A percentile compares a stretch with the other conserved stretches of the same genome.
phyloP scores from a whole-genome alignment of 2,329 filamentous ascomycete species.

The Fusarium redolens region DNA sequence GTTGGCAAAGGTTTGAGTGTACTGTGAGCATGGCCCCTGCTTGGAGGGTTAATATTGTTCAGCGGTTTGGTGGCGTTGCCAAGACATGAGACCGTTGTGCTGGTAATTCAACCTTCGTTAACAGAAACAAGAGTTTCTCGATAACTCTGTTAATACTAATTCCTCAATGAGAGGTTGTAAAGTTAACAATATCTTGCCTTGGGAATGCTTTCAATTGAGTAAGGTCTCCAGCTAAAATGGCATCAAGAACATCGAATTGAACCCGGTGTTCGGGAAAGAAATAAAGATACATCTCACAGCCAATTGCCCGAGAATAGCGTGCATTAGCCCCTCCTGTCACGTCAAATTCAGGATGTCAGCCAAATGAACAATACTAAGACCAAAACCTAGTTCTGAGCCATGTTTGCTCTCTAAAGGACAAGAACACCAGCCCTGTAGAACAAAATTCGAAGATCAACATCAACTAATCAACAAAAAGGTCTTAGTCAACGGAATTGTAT shows the following conservation, averaged over 20 bases:
- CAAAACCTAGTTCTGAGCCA: background rate
- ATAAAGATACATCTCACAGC: background rate
- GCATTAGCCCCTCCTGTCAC: background rate
- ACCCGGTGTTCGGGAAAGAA: background rate
- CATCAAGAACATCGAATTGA: background rate
- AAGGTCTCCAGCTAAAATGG: background rate
- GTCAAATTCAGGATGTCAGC: background rate
- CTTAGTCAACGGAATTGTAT: background rate
- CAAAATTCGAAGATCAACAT: background rate
- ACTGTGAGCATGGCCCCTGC: background rate
- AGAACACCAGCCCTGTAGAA: background rate
- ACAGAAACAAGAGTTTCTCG: background rate
- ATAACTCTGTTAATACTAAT: background rate
- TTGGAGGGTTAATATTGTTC: constrained; percentile 22
- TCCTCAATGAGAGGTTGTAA: background rate
- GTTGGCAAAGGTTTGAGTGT: background rate
- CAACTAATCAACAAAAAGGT: background rate
- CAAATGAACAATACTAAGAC: constrained; percentile 6
- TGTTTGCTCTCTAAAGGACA: constrained; percentile 6
- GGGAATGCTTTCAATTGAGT: background rate
- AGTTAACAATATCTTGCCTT: too few relatives aligned
- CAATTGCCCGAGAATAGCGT: background rate
- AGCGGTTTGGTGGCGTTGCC: constrained; percentile 4
- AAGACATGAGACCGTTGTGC: constrained; percentile 1
- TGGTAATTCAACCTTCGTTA: background rate